Evolutionary conservation across 2,329 filamentous ascomycete species (phyloP).

Genomic region (Colletotrichum sp.): DNA sequence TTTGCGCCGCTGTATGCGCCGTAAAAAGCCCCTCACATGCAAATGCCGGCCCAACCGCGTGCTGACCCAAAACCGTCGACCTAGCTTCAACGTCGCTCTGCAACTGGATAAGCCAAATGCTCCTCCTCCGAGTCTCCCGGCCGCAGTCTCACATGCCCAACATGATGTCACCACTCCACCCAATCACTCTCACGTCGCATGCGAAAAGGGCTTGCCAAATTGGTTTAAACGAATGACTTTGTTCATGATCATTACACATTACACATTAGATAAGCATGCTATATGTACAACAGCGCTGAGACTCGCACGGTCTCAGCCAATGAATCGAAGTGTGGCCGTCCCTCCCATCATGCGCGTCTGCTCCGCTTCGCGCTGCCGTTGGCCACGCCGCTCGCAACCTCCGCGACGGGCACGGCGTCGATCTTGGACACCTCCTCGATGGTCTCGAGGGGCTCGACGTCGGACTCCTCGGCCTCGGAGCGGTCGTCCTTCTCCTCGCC

Average conservation of each 20-base stretch:
- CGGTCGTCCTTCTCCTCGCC: constrained; percentile 60
- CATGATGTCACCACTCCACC: background rate
- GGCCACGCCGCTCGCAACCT: background rate
- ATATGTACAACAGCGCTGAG: background rate
- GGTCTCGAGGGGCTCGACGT: constrained; percentile 35
- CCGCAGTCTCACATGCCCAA: background rate
- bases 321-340: background rate
- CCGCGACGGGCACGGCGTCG: background rate
- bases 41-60: background rate
- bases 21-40: background rate
- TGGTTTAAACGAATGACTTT: background rate
- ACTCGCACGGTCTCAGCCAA: background rate
- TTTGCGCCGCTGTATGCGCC: background rate
- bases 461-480: constrained; percentile 59
- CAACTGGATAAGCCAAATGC: background rate
- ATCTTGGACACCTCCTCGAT: constrained; percentile 17
- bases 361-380: constrained; percentile 2
- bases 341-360: background rate
- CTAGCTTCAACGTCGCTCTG: background rate
- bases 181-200: background rate
- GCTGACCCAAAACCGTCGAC: background rate
- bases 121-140: background rate
- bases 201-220: background rate
- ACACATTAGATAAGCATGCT: constrained; percentile 5
- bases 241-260: constrained; percentile 10